phyloP scores from a whole-genome alignment of 177 flowering plant genomes.

The Telopea speciosissima region DNA sequence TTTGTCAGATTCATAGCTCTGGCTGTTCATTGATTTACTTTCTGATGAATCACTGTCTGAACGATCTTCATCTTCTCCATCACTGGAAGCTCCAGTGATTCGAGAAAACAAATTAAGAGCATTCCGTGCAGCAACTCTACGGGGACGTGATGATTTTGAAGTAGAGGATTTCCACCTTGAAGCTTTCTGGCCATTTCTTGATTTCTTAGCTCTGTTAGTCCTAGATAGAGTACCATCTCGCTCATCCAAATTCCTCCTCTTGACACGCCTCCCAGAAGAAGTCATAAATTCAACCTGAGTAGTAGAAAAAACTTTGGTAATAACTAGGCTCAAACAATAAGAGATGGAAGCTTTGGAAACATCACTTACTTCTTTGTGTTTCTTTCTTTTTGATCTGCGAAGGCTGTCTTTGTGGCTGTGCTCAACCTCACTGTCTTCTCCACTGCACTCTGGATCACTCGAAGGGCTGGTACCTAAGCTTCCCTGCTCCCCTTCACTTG shows the following conservation, averaged over 20 bases:
- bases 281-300: constrained; percentile 65
- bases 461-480: constrained; percentile 45
- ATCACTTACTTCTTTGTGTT: constrained; percentile 55
- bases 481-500: constrained; percentile 55
- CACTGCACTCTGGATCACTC: constrained; percentile 50
- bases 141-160: constrained; percentile 74
- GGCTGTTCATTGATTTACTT: constrained; percentile 46
- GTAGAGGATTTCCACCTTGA: constrained; percentile 44
- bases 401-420: constrained; percentile 35
- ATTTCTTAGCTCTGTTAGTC: constrained; percentile 32
- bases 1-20: constrained; percentile 57
- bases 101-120: constrained; percentile 66
- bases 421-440: constrained; percentile 58
- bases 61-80: constrained; percentile 64
- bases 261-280: constrained; percentile 90
- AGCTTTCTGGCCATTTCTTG: constrained; percentile 39
- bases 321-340: constrained; percentile 6
- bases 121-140: constrained; percentile 89
- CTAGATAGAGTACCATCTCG: constrained; percentile 37
- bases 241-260: constrained; percentile 78
- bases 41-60: constrained; percentile 53
- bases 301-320: constrained; percentile 5
- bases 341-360: background rate
- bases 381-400: constrained; percentile 76
- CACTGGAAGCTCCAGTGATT: constrained; percentile 56